A percentile compares a stretch with the other conserved stretches of the same genome.
phyloP scores from a whole-genome alignment of 257 asterid genomes.

The Cordia subcordata region DNA sequence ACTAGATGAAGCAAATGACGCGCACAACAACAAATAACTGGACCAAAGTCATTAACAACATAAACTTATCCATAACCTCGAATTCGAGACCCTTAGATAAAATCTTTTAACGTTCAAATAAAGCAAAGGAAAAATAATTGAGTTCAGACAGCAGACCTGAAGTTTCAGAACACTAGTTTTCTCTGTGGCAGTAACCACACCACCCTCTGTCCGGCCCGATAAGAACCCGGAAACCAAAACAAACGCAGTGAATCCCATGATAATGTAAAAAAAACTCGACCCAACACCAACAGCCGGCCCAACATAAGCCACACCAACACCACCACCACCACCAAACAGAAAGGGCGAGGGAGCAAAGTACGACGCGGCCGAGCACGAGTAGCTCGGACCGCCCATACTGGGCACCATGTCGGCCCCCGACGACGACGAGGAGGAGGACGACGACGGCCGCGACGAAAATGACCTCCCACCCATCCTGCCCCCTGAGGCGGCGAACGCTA shows the following conservation, averaged over 20 bases:
- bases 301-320: too few relatives aligned
- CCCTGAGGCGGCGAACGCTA: slow-evolving; percentile 59
- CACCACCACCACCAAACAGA: too few relatives aligned
- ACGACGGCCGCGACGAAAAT: slow-evolving; percentile 45
- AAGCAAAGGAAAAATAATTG: not conserved
- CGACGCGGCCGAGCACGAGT: not conserved
- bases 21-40: not conserved
- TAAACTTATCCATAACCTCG: not conserved
- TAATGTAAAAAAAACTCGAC: slow-evolving; percentile 50
- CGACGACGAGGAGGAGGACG: slow-evolving; percentile 25
- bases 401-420: too few relatives aligned
- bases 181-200: slow-evolving; percentile 70
- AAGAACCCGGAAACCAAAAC: slow-evolving; percentile 71
- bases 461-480: slow-evolving; percentile 64
- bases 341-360: not conserved
- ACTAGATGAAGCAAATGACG: too few relatives aligned
- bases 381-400: too few relatives aligned
- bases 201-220: slow-evolving; percentile 59
- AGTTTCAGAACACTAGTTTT: slow-evolving; percentile 78
- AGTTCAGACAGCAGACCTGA: slow-evolving; percentile 43
- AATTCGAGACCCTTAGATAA: too few relatives aligned
- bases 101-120: not conserved
- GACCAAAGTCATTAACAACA: not conserved
- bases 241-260: slow-evolving; percentile 67
- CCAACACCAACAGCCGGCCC: slow-evolving; percentile 48